Base-by-base conservation (phyloP, 2,329 filamentous ascomycete species). In the Venturia nashicola region DNA sequence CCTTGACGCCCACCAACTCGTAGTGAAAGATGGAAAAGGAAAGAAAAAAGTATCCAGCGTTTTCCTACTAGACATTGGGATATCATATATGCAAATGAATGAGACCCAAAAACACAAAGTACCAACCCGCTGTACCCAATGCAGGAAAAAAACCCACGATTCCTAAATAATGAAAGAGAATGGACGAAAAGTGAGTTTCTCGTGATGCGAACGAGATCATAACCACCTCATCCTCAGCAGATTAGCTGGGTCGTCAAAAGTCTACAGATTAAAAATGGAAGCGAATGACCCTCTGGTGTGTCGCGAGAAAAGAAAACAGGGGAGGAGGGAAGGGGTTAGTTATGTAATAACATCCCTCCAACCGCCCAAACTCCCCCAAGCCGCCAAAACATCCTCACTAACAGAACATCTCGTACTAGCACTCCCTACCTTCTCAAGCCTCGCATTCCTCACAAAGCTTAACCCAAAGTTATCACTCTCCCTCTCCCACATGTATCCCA, bases 351-450 rank as follows among this genome's bases (percentile, higher is more conserved):
- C 16, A 42, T 63, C 61, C 36, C 51, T 54, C 60, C 71, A 71
- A 16, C 77, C 77, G 8, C 78, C 78, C 32, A 80, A 66, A 64
- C 74, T 77, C 12, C 75, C 75, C 77, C 77, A 80, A 18, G 77
- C 77, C 63, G 76, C 76, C 36, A 79, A 68, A 8, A 80, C 75
- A 66, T 80, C 78, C 40, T 78, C 77, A 51, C 75, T 76, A 5
- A 78, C 76, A 65, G 76, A 78, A 59, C 72, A 71, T 57, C 68
- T 67, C 59, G 68, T 27, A n/a, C 46, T 20, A 5, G 46, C 27
- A 14, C 14, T 34, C 7, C 14, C 16, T 5, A 34, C 46, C 20
- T n/a, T 32, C 5, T 36, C 39, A 23, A 34, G 18, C 40, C 34
- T 40, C 73, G 18, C 72, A 65, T 14, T 12, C 16, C 12, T 40